Percentiles rank a stretch among this genome's conserved stretches.
phyloP scores from a whole-genome alignment of 495 filamentous ascomycete genomes.

The Lepidopterella palustris region DNA sequence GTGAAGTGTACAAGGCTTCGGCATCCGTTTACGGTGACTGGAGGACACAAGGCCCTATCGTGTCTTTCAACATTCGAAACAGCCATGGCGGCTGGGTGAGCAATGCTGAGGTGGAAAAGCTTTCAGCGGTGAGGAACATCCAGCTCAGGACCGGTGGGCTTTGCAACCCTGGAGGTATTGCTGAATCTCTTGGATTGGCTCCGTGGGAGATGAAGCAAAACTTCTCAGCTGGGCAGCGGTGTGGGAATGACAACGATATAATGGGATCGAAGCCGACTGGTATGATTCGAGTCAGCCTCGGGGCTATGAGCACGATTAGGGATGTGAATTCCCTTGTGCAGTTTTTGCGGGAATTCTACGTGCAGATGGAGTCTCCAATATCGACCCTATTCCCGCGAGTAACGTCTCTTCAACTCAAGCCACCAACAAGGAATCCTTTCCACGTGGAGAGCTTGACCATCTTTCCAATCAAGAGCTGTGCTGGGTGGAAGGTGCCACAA shows the following conservation, averaged over 20 bases:
- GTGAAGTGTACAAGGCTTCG: conserved; percentile 54
- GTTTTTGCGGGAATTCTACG: conserved; percentile 76
- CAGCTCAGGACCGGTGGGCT: conserved; percentile 80
- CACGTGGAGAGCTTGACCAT: conserved; percentile 38
- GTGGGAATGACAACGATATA: conserved; percentile 63
- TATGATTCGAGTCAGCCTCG: conserved; percentile 74
- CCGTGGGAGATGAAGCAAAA: conserved; percentile 74
- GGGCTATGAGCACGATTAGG: conserved; percentile 75
- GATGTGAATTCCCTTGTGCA: conserved; percentile 64
- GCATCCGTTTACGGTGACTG: conserved; percentile 37
- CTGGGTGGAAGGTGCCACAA: conserved; percentile 62
- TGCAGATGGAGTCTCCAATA: conserved; percentile 29
- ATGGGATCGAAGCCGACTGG: conserved; percentile 80
- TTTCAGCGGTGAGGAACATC: conserved; percentile 69
- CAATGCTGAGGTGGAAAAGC: conserved; percentile 75
- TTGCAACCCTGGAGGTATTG: conserved; percentile 86
- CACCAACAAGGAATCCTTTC: conserved; percentile 26
- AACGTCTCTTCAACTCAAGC: conserved; percentile 14
- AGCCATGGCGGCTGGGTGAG: conserved; percentile 65
- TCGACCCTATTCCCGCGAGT: conserved; percentile 16
- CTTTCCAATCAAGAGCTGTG: conserved; percentile 85
- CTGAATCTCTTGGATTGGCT: conserved; percentile 57
- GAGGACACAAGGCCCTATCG: conserved; percentile 61
- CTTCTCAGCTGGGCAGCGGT: conserved; percentile 69
- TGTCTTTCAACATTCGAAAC: conserved; percentile 76